phyloP scores from a whole-genome alignment of 805 yeast genomes.

The Saccharomycopsis sp. region DNA sequence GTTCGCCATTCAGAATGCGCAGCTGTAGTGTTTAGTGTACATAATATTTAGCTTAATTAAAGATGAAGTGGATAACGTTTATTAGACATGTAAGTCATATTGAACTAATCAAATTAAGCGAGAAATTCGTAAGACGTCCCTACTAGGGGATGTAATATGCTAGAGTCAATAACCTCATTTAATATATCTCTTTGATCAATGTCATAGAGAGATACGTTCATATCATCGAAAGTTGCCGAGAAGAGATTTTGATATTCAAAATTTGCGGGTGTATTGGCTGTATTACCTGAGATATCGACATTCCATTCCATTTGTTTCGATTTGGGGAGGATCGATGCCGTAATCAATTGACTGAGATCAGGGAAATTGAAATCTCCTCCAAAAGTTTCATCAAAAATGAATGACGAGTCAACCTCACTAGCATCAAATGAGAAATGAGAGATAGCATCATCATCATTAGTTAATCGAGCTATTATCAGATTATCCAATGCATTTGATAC shows the following conservation, averaged over 20 bases:
- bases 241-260: neutral
- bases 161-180: neutral
- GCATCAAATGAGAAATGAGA: too few species aligned
- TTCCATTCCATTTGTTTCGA: neutral
- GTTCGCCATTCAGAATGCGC: slow-evolving; percentile 38
- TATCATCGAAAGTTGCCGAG: neutral
- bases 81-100: too few species aligned
- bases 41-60: too few species aligned
- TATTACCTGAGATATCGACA: neutral
- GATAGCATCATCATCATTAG: too few species aligned
- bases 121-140: too few species aligned
- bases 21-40: neutral
- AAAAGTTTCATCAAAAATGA: neutral
- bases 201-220: neutral
- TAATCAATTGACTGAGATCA: neutral
- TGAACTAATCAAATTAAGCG: too few species aligned
- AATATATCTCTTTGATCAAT: neutral
- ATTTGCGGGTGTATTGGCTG: neutral
- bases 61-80: neutral
- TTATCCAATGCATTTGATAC: neutral
- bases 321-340: neutral
- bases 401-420: neutral
- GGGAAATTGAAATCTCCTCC: too few species aligned
- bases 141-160: neutral
- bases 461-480: neutral